Evolutionary conservation across 495 filamentous ascomycete species (phyloP).

Genomic region (Penicillium pulvis): DNA sequence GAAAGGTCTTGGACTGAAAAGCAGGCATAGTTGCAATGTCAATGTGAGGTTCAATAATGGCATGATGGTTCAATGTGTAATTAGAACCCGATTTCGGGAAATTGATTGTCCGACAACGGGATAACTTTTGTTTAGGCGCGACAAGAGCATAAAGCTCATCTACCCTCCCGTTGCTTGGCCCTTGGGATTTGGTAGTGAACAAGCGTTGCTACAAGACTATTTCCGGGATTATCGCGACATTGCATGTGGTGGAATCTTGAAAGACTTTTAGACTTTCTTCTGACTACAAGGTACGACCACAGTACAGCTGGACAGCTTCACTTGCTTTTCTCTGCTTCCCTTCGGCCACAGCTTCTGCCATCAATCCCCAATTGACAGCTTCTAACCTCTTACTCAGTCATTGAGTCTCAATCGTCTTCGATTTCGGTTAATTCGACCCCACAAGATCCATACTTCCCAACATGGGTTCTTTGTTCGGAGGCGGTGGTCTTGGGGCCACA

Average conservation of each 20-base stretch:
- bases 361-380: background rate
- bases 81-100: background rate
- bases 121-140: slow-evolving; percentile 12
- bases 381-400: background rate
- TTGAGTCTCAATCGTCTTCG: background rate
- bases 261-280: background rate
- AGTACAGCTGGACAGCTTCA: background rate
- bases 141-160: slow-evolving; percentile 2
- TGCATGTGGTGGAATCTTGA: background rate
- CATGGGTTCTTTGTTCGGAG: slow-evolving; percentile 40
- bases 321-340: background rate
- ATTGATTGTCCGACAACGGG: slow-evolving; percentile 11
- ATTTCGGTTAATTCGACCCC: slow-evolving; percentile 10
- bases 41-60: background rate
- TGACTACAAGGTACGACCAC: background rate
- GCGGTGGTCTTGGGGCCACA: slow-evolving; percentile 33
- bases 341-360: background rate
- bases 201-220: background rate
- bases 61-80: background rate
- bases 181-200: background rate
- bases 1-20: slow-evolving; percentile 75
- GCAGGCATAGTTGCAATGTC: slow-evolving; percentile 59
- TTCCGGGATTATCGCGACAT: background rate
- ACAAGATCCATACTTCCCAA: slow-evolving; percentile 22
- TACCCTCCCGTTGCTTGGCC: background rate